A percentile compares a stretch with the other conserved stretches of the same genome.
phyloP scores from a whole-genome alignment of 106 monocot genomes.

The Phalaenopsis aphrodite region DNA sequence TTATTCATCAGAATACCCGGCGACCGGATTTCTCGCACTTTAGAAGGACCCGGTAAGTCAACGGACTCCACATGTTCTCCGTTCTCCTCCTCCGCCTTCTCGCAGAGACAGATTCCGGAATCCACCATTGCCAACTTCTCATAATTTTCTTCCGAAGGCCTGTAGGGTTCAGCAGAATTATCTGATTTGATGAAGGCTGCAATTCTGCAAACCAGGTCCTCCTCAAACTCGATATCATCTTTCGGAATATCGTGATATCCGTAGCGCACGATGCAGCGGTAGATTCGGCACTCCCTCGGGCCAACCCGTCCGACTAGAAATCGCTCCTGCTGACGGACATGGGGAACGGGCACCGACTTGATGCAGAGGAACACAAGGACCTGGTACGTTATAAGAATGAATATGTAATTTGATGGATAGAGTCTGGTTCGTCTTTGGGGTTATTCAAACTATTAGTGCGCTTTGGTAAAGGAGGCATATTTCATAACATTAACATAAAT shows the following conservation, averaged over 20 bases:
- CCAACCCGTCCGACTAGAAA: conserved; percentile 87
- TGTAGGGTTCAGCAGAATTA: conserved; percentile 15
- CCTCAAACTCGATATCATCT: conserved; percentile 89
- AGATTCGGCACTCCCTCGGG: conserved; percentile 62
- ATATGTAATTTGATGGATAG: background rate
- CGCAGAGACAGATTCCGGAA: conserved; percentile 13
- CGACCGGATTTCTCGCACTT: conserved; percentile 39
- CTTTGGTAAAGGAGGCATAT: too few species aligned
- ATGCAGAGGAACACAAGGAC: conserved; percentile 91
- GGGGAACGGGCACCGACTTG: conserved; percentile 80
- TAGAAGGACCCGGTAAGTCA: conserved; percentile 27
- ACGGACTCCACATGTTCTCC: background rate
- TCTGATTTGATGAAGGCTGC: conserved; percentile 77
- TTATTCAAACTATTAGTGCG: background rate
- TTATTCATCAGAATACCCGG: conserved; percentile 12
- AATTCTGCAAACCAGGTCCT: conserved; percentile 82
- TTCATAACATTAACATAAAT: too few species aligned
- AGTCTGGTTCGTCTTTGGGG: background rate
- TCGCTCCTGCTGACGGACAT: conserved; percentile 54
- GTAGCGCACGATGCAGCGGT: conserved; percentile 86
- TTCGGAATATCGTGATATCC: conserved; percentile 90
- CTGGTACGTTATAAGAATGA: conserved; percentile 16
- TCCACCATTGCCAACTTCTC: conserved; percentile 49
- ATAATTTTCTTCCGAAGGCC: conserved; percentile 19
- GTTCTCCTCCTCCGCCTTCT: conserved; percentile 22